Base-by-base conservation (phyloP, 2,329 filamentous ascomycete species). In the Neofusicoccum laricinum region DNA sequence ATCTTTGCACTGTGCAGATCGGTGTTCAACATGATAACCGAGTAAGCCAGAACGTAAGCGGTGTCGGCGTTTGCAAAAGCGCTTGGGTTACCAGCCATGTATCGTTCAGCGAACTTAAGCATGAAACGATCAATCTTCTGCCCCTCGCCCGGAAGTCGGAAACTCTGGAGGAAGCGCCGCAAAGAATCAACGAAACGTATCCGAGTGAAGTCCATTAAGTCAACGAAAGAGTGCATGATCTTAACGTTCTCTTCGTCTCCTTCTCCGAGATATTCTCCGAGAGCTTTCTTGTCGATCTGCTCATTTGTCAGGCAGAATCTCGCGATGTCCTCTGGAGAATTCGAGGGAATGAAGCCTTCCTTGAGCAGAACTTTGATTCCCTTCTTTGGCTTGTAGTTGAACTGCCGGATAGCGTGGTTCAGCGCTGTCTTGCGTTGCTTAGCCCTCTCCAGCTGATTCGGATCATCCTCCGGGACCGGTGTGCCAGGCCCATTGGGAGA, bases 61-160 rank as follows among this genome's bases (percentile, higher is more conserved):
- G 96, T 99, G 75, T 99, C 96, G 1, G 95, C 96, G 72, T 98
- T 99, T 40, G 95, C 95, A 77, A 97, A 99, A 1, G 95, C 94
- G 73, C 97, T 97, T 0, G 95, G 95, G 70, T 99, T 99, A 34
- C 93, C 93, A 66, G 89, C 90, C 59, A 96, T 91, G 75, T 99
- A 99, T 66, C 94, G 89, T 77, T 98, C 94, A 10, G 95, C 95
- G 78, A 98, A 99, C 76, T 99, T 99, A 69, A 99, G 82, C 95
- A 99, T 98, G 79, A 98, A 96, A 53, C 95, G 91, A 86, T 99
- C 95, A 69, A 99, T 99, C 81, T 99, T 99, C 75, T 99, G 95
- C 0, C 93, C 93, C 78, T 99, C 95, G 66, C 95, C 95, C 0
- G 95, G 95, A 14, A 99, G 82, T 67, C 95, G 90, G 82, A 99